These are phyloP conservation scores for Didymella pomorum DNA, from an alignment of 2,329 filamentous ascomycete species.

Conservation along the genomic window DNA sequence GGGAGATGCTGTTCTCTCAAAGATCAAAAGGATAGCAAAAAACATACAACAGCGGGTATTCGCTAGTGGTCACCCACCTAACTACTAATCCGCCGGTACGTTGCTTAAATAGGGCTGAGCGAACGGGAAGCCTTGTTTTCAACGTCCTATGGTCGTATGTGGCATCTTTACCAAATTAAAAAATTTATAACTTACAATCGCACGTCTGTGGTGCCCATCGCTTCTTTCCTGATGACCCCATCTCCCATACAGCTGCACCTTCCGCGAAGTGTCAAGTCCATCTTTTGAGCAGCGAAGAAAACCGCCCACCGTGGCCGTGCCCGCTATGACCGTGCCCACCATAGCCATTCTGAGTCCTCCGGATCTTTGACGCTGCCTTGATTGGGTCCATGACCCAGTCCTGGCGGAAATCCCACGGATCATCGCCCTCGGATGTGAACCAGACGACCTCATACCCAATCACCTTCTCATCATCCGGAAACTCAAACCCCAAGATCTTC, in stretches of 20 bases:
- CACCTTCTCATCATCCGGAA: neutral
- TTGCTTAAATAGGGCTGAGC: slow-evolving; percentile 1
- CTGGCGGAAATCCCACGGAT: neutral
- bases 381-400: neutral
- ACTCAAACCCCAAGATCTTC: neutral
- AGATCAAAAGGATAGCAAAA: too few relatives aligned
- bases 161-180: neutral
- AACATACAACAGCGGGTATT: slow-evolving; percentile 1
- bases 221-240: too few relatives aligned
- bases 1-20: too few relatives aligned
- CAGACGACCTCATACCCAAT: neutral
- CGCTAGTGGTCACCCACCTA: neutral
- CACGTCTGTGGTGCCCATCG: too few relatives aligned
- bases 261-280: neutral
- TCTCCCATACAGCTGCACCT: neutral
- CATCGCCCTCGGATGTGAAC: neutral
- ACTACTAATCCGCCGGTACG: neutral
- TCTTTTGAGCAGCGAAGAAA: neutral
- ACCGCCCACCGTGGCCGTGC: neutral
- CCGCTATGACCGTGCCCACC: too few relatives aligned
- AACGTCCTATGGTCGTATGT: slow-evolving; percentile 1
- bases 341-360: neutral
- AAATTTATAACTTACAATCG: neutral
- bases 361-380: neutral
- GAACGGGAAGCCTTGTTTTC: slow-evolving; percentile 1